phyloP scores from a whole-genome alignment of 257 asterid species.

The Salvia splendens region DNA sequence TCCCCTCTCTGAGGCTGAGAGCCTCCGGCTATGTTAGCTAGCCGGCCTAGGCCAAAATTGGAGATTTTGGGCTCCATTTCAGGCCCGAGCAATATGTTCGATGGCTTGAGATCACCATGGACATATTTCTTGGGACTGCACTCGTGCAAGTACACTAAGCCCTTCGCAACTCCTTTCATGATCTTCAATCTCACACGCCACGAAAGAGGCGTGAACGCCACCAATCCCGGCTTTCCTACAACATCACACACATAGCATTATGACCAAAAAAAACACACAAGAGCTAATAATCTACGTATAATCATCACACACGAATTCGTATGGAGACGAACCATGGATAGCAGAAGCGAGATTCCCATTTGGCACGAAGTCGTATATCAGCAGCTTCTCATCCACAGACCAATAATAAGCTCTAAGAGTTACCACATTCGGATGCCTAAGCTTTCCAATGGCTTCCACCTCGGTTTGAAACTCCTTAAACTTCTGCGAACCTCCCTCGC shows the following conservation, averaged over 20 bases:
- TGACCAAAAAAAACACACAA: constrained; percentile 1
- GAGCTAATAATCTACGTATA: background rate
- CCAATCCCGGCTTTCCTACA: constrained; percentile 74
- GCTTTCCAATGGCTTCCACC: constrained; percentile 91
- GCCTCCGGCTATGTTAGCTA: constrained; percentile 83
- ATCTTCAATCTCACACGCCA: constrained; percentile 72
- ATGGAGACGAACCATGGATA: constrained; percentile 62
- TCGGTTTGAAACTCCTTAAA: constrained; percentile 83
- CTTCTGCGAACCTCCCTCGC: constrained; percentile 94
- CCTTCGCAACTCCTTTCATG: constrained; percentile 85
- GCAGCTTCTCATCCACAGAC: constrained; percentile 91
- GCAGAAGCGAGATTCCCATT: constrained; percentile 84
- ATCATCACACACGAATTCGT: background rate
- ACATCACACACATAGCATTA: background rate
- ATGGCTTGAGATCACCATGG: constrained; percentile 90
- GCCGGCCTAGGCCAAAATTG: constrained; percentile 88
- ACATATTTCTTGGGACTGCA: constrained; percentile 91
- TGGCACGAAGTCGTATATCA: constrained; percentile 72
- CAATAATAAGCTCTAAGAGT: constrained; percentile 88
- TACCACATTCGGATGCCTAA: constrained; percentile 72
- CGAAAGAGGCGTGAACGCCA: constrained; percentile 61
- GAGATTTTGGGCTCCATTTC: constrained; percentile 83
- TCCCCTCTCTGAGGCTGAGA: constrained; percentile 56
- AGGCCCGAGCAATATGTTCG: constrained; percentile 75
- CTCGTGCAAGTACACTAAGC: constrained; percentile 76